These are phyloP conservation scores for Eucalyptus coolabah DNA, from an alignment of 345 rosid genomes.

Conservation along the genomic window DNA sequence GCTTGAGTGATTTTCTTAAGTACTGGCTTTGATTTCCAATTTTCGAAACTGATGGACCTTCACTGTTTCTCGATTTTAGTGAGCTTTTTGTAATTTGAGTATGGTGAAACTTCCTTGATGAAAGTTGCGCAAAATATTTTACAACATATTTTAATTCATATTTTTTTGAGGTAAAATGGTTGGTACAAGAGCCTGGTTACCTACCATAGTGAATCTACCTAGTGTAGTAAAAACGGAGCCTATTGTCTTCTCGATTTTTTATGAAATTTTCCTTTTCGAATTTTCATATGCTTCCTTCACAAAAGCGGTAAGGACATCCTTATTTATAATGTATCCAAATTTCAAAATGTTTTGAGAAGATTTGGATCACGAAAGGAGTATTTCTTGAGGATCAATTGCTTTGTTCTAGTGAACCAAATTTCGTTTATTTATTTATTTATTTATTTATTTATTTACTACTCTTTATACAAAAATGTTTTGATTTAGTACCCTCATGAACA, in stretches of 20 bases:
- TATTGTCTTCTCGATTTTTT: background rate
- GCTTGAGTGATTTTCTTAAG: background rate
- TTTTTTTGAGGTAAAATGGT: background rate
- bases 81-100: background rate
- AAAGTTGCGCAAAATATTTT: background rate
- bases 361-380: background rate
- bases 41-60: no score
- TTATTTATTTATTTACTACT: no score
- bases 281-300: background rate
- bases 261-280: fast-evolving
- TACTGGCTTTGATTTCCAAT: background rate
- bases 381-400: no score
- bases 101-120: background rate
- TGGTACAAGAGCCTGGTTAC: no score
- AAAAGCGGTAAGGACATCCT: background rate
- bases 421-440: fast-evolving
- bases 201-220: fast-evolving
- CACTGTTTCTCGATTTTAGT: background rate
- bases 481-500: background rate
- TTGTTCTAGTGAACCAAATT: background rate
- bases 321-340: no score
- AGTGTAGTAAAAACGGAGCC: background rate
- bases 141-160: background rate
- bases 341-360: no score
- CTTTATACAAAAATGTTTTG: no score